A percentile compares a stretch with the other conserved stretches of the same genome.
Conservation (phyloP, 106 monocot genomes). For the Hemerocallis citrina region DNA sequence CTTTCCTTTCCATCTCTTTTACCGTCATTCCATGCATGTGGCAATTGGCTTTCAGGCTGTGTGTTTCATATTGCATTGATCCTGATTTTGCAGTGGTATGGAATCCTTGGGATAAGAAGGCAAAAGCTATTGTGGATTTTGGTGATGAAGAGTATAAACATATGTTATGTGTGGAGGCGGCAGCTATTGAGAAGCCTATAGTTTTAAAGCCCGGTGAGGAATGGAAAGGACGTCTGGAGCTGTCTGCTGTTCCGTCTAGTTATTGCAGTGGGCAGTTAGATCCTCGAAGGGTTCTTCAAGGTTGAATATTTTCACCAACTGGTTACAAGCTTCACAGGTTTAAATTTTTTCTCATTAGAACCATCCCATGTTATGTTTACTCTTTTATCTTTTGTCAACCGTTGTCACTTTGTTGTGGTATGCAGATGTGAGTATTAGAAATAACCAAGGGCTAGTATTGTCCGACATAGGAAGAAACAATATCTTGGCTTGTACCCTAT, state of each 20-base stretch:
- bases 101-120: constrained; percentile 64
- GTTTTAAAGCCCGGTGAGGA: constrained; percentile 51
- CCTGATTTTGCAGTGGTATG: constrained; percentile 36
- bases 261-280: constrained; percentile 52
- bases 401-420: no score
- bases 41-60: no score
- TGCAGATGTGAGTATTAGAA: no score
- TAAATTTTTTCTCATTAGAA: no score
- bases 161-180: constrained; percentile 56
- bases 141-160: constrained; percentile 50
- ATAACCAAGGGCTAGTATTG: no score
- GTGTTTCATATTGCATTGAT: neutral
- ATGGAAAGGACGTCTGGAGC: constrained; percentile 48
- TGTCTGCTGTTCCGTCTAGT: constrained; percentile 46
- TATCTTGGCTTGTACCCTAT: no score
- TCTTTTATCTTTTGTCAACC: no score
- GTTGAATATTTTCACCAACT: constrained; percentile 3
- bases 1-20: no score
- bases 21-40: no score
- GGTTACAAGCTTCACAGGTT: constrained; percentile 9
- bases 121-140: constrained; percentile 48
- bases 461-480: no score
- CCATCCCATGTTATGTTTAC: no score
- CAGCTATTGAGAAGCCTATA: constrained; percentile 43
- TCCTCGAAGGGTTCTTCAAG: constrained; percentile 26